Evolutionary conservation across 1,139 yeast genomes (phyloP).

Genomic region (Arxiozyma slooffiae): DNA sequence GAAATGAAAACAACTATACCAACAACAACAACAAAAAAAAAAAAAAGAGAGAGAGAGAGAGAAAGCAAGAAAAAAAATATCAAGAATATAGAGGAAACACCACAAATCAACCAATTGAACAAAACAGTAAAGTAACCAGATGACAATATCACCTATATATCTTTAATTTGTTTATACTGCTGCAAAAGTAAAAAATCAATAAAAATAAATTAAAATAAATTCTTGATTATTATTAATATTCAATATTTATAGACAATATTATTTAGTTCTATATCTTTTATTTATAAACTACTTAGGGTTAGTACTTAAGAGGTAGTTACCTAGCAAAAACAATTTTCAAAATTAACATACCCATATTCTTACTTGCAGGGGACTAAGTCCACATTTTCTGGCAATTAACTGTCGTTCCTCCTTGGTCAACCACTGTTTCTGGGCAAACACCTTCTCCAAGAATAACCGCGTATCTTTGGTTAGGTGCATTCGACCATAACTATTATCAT

Average conservation of each 20-base stretch:
- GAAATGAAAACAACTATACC: neutral
- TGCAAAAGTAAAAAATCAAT: constrained; percentile 11
- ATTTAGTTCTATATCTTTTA: constrained; percentile 7
- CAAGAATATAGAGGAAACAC: neutral
- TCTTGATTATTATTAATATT: neutral
- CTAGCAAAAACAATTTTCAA: constrained; percentile 4
- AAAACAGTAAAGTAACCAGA: neutral
- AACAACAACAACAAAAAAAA: no score
- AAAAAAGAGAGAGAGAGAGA: neutral
- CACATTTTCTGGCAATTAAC: constrained; percentile 9
- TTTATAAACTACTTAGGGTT: constrained; percentile 7
- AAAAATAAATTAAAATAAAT: no score
- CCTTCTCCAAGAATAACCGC: constrained; percentile 7
- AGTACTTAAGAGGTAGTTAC: constrained; percentile 5
- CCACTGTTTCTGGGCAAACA: constrained; percentile 9
- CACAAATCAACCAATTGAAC: neutral
- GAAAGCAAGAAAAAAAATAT: neutral
- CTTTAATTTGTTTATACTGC: constrained; percentile 7
- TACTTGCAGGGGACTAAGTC: constrained; percentile 9
- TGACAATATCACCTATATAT: constrained; percentile 1
- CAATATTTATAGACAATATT: neutral
- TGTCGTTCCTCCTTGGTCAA: constrained; percentile 9
- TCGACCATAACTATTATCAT: constrained; percentile 6
- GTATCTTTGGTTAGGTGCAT: constrained; percentile 5
- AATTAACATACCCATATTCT: constrained; percentile 9